Evolutionary conservation across 2,329 filamentous ascomycete species (phyloP), one percentile per base, ranked within the genome.

Genomic region (Geosmithia flava): DNA sequence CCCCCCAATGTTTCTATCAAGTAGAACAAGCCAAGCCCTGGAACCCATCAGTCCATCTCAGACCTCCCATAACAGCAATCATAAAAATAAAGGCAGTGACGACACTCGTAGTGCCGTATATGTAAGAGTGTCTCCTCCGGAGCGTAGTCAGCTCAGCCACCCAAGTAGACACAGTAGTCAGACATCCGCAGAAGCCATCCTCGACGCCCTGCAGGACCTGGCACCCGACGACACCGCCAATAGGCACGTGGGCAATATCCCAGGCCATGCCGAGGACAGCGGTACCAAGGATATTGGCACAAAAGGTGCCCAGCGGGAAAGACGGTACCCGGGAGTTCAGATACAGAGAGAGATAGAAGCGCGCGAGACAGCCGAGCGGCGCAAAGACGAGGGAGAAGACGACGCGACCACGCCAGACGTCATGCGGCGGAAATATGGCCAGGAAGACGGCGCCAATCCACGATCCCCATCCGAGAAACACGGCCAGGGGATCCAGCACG

Each of bases 231-330:
- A 76, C 60, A 4, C 76, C 75, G 1, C 76, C 75, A 1, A 72
- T 53, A 0, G 72, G 75, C 0, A 72, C 74, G 57, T 87, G 88
- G 53, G 88, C 85, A 46, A 95, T 67, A 58, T 94, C 85, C 69
- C 78, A 95, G 29, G 80, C 76, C 74, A 88, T 81, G 15, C 79
- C 89, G 46, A 94, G 63, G 16, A 95, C 64, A 0, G 75, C 75
- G 0, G 87, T 89, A 4, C 90, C 91, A 15, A 83, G 61, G 4
- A 94, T 70, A 58, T 97, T 97, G 27, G 85, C 87, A 0, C 69
- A 66, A 56, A 96, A 95, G 0, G 91, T 97, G 2, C 91, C 91
- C 0, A 96, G 63, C 0, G 91, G 91, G 54, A 96, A 96, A 0
- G 74, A 67, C 0, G 79, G 63, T 0, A 80, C 55, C 19, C 78